Conservation (phyloP, 306 rosid species). For the Lathyrus oleraceus region DNA sequence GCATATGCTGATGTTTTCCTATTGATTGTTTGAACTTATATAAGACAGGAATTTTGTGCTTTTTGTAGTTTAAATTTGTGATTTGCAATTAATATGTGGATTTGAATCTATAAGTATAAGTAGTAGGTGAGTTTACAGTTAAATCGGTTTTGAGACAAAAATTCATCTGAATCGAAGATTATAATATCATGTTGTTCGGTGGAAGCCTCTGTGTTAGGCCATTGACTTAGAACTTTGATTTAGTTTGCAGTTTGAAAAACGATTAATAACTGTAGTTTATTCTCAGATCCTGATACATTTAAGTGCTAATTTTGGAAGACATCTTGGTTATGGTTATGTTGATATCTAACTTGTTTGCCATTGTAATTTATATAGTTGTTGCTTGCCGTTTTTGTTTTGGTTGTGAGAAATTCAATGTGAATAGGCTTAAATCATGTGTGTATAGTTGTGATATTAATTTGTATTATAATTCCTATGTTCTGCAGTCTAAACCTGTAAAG, state of each 20-base stretch:
- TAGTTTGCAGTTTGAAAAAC: background rate
- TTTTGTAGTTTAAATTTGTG: background rate
- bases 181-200: background rate
- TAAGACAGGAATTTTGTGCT: constrained; percentile 14
- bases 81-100: background rate
- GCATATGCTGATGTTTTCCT: background rate
- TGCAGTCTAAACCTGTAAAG: constrained; percentile 81
- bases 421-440: background rate
- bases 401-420: background rate
- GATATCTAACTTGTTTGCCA: background rate
- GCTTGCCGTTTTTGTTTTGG: background rate
- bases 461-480: constrained; percentile 9
- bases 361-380: background rate
- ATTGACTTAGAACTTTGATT: constrained; percentile 22
- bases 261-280: background rate
- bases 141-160: background rate
- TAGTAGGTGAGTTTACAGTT: too few species aligned
- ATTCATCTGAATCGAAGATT: background rate
- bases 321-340: background rate
- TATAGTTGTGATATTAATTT: constrained; percentile 32
- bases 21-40: constrained; percentile 15
- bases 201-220: background rate
- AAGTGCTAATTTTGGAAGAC: background rate
- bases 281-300: constrained; percentile 16
- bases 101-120: background rate